A percentile compares a stretch with the other conserved stretches of the same genome.
Evolutionary conservation across 306 rosid genomes (phyloP).

Genomic region (Prunus dulcis): DNA sequence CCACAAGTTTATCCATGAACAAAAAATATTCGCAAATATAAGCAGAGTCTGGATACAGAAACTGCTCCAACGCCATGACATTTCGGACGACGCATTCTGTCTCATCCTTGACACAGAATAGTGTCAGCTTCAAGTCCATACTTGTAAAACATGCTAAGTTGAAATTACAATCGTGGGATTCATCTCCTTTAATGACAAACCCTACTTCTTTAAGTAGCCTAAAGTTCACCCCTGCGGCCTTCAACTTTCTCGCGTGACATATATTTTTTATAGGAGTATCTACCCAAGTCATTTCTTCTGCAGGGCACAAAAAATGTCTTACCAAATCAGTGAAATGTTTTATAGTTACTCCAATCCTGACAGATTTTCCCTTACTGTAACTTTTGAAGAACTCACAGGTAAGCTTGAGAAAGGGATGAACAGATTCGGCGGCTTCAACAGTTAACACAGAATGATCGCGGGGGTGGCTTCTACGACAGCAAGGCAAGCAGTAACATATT

Average conservation of each 20-base stretch:
- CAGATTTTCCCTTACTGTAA: neutral
- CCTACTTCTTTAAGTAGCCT: neutral
- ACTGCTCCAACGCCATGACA: slow-evolving; percentile 54
- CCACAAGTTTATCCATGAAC: slow-evolving; percentile 39
- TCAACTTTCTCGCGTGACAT: neutral
- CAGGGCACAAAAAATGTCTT: slow-evolving; percentile 36
- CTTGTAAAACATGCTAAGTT: neutral
- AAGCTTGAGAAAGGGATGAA: neutral
- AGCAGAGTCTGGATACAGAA: slow-evolving; percentile 37
- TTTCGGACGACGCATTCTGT: slow-evolving; percentile 27
- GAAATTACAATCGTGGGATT: neutral
- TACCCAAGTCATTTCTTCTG: neutral
- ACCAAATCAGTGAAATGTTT: slow-evolving; percentile 49
- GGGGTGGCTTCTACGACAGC: no score
- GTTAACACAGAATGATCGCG: no score
- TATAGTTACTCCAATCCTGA: neutral
- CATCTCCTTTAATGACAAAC: neutral
- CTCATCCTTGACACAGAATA: neutral
- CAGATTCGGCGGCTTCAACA: no score
- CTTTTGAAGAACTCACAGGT: slow-evolving; percentile 1
- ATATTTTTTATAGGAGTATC: neutral
- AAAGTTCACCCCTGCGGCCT: neutral
- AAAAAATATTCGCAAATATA: slow-evolving; percentile 46
- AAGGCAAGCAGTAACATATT: no score
- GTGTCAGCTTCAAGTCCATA: slow-evolving; percentile 1